Base-by-base conservation (phyloP, 352 stramenopile species). In the Globisporangium megalacanthum region DNA sequence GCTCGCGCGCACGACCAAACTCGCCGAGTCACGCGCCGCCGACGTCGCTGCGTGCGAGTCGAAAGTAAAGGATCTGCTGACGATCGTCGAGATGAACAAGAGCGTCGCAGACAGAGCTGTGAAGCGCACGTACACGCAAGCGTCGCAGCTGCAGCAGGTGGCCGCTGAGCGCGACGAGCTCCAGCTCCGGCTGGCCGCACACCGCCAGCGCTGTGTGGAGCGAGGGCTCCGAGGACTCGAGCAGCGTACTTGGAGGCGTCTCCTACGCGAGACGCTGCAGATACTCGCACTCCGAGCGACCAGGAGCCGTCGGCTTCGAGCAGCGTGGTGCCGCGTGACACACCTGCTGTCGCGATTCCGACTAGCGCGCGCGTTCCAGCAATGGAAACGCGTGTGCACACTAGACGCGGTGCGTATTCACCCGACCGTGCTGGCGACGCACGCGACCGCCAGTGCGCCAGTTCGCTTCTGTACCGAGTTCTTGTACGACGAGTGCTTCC, bases 81-180 rank as follows among this genome's bases (percentile, higher is more conserved):
- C 73, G 42, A 86, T 88, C 71, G 65, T 88, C 51, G 71, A 82
- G 59, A 65, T 88, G 64, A 88, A 88, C 59, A 83, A 81, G 55
- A 69, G 57, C 31, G 73, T 79, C 6, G 71, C 75, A 0, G 65
- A 83, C 58, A 64, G 67, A 42, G 73, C 65, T 6, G 41, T 82
- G 31, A 69, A 75, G 64, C 75, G 69, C 25, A 73, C 60, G 35
- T 70, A 77, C 58, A 65, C 13, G 1, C 69, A 69, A 41, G 69
- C 81, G 19, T 49, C 52, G 33, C 42, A 69, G 36, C 53, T 77
- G 29, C 73, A 68, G 56, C 54, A 51, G 11, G 49, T 73, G 39
- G 52, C 50, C 13, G 33, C 55, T 10, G 69, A 81, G 54, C 52
- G 65, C n/a, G 37, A 75, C 20, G 49, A 50, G 11, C 52, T 80